Conservation (phyloP, 495 filamentous ascomycete species). For the Aspergillus bertholletiae region DNA sequence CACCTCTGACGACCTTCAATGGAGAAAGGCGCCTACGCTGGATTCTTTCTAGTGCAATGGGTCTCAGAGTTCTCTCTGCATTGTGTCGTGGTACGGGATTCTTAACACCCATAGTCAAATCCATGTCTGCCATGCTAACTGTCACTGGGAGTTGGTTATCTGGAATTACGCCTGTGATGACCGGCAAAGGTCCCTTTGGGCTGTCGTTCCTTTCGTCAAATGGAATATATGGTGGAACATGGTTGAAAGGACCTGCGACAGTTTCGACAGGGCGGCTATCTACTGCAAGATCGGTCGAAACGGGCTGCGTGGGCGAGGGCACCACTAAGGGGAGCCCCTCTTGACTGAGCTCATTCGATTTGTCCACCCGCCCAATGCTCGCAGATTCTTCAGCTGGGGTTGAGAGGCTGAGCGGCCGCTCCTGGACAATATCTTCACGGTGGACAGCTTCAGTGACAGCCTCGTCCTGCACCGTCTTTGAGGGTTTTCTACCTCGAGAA, state of each 20-base stretch:
- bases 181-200: background rate
- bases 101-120: slow-evolving; percentile 2
- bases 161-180: background rate
- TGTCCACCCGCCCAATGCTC: background rate
- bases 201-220: background rate
- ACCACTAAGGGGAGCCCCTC: too few species aligned
- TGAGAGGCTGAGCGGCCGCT: too few species aligned
- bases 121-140: slow-evolving; percentile 1
- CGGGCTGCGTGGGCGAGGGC: too few species aligned
- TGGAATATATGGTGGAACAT: background rate
- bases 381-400: too few species aligned
- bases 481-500: background rate
- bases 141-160: slow-evolving; percentile 7
- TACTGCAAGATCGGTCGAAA: too few species aligned
- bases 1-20: background rate
- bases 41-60: background rate
- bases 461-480: background rate
- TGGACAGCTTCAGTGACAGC: background rate
- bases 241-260: background rate
- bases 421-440: too few species aligned
- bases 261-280: background rate
- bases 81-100: background rate
- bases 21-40: background rate
- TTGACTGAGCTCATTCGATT: background rate
- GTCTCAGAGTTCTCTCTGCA: background rate